Evolutionary conservation across 2,329 filamentous ascomycete species (phyloP), one percentile per base, ranked within the genome.

Genomic region (Beauveria brongniartii): DNA sequence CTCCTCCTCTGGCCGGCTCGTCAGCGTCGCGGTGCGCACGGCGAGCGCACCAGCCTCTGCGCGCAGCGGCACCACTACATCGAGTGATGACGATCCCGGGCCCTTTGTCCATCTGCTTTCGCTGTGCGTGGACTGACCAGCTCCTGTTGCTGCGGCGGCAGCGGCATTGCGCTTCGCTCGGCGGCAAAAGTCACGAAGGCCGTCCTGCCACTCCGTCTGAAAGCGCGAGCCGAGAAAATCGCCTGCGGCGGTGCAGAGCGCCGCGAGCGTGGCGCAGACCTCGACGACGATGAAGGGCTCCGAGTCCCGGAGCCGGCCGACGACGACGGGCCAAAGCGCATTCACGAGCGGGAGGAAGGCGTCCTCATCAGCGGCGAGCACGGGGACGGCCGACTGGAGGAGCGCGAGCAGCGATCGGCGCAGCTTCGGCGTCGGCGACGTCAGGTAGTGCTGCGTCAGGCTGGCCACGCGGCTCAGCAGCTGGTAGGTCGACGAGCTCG

Each of bases 281-380:
- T 87, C 84, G 9, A 88, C 81, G 2, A 83, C 82, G 10, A 97
- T 83, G 68, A 86, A 89, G 0, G 83, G 76, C 71, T 91, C 87
- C 4, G 75, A 65, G 64, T 91, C 89, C 65, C 85, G 82, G 6
- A 91, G 77, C 26, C 86, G 80, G n/a, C 80, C 78, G 1, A 88
- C 76, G 5, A 96, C 77, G 7, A 95, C 88, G 0, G 92, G 92
- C 93, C 93, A 99, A 8, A 97, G 78, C 3, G 89, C 87, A 72
- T 97, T 94, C 66, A 97, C 86, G 0, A 97, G 80, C 0, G 94
- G 94, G 1, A 99, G 76, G 70, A 96, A 97, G 0, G 86, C 84
- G 63, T 92, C 86, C 70, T 96, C 89, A 65, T 97, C 86, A 3
- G 79, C 80, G 0, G 88, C 83, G 3, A 99, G 82, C 1, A 89